Conservation (phyloP, 2,329 filamentous ascomycete species). For the Sclerotiophoma versabilis region DNA sequence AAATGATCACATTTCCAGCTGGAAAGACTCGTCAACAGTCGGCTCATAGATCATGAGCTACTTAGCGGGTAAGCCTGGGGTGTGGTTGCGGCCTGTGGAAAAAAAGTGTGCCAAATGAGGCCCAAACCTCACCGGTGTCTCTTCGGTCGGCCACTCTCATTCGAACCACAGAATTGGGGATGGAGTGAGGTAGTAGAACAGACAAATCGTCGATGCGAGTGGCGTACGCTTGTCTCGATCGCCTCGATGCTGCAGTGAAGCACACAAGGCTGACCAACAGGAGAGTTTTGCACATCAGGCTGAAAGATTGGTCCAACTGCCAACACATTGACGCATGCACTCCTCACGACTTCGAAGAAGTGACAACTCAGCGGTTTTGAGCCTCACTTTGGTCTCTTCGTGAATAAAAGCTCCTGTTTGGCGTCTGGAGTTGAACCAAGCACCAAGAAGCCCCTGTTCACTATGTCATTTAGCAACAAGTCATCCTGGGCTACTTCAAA, state of each 20-base stretch:
- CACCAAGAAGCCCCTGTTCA: background rate
- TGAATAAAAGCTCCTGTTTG: background rate
- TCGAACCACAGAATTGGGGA: background rate
- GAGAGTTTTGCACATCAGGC: conserved; percentile 25
- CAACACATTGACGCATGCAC: conserved; percentile 34
- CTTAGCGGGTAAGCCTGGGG: background rate
- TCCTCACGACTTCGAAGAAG: conserved; percentile 12
- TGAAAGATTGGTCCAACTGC: conserved; percentile 27
- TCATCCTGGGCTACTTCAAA: background rate
- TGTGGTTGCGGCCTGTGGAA: background rate
- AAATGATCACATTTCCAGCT: background rate
- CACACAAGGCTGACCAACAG: conserved; percentile 34
- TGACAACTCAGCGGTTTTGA: conserved; percentile 32
- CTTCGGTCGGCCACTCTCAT: background rate
- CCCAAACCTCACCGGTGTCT: background rate
- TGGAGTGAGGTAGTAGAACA: background rate
- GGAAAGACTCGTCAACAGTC: too few species aligned
- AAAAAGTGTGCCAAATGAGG: too few species aligned
- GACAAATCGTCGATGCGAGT: background rate
- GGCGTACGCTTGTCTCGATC: background rate
- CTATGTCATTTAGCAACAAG: background rate
- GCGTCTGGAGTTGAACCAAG: background rate
- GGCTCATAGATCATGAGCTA: background rate
- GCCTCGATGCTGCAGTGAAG: conserved; percentile 6
- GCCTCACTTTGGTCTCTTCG: conserved; percentile 22